Evolutionary conservation across 805 yeast species (phyloP), one percentile per base, ranked within the genome.

Genomic region (Candida wancherniae): DNA sequence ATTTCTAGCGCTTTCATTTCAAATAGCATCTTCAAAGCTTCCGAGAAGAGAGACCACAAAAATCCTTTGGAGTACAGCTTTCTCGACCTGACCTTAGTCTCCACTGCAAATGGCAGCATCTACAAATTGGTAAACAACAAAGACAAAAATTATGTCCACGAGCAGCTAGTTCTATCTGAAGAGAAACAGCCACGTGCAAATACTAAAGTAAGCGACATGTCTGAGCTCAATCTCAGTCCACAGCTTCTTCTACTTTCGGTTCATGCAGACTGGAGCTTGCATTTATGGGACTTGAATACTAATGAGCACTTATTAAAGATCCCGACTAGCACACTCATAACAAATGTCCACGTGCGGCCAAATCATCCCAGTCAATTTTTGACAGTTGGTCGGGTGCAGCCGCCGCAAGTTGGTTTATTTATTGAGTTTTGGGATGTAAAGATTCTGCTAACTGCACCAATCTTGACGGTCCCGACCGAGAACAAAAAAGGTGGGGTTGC

Each of bases 351-450:
- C 9, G 28, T 28, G 8, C 33, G 48, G 17, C 48, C 48, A 2
- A 31, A 30, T 4, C 37, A 32, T 9, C 22, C 29, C 11, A 30
- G 26, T 15, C 47, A 44, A 18, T 32, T 37, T 20, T 31, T 42
- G 18, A 42, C 45, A 6, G 11, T 31, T 6, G 37, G 47, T 6
- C 22, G 29, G n/a, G 19, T 40, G 15, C 35, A 28, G 6, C 36
- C 39, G n/a, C 44, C 47, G 1, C 30, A 36, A 5, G 12, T 24
- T 14, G 36, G 40, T 8, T 24, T 39, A 12, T 31, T 28, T 20
- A 40, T 42, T 6, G 43, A 44, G 26, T 39, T 42, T 15, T 44
- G 48, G 48, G 48, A 44, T 24, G 25, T 44, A 15, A 30, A 31
- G n/a, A 37, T 32, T 17, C 28, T 22, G 15, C 19, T 36, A 6